Evolutionary conservation across 2,329 filamentous ascomycete genomes (phyloP).

Genomic region (Xylaria sp.): DNA sequence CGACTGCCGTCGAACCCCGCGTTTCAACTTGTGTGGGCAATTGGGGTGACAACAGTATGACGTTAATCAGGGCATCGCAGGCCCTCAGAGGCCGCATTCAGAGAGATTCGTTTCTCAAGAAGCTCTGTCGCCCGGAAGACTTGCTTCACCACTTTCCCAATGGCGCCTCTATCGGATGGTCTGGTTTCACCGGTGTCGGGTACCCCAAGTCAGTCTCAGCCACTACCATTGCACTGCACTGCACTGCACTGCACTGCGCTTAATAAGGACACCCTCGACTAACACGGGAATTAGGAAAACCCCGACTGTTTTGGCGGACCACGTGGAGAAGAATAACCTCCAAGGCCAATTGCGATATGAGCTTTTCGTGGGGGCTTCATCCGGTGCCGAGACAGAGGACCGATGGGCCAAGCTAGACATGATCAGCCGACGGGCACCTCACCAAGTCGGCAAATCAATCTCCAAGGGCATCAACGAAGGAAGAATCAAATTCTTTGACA

Average conservation of each 20-base stretch:
- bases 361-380: slow-evolving; percentile 90
- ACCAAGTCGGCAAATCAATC: slow-evolving; percentile 92
- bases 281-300: slow-evolving; percentile 71
- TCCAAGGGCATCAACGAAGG: slow-evolving; percentile 91
- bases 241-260: background rate
- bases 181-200: slow-evolving; percentile 88
- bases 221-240: background rate
- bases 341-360: slow-evolving; percentile 88
- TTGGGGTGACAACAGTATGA: slow-evolving; percentile 52
- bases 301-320: slow-evolving; percentile 84
- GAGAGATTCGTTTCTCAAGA: slow-evolving; percentile 81
- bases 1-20: slow-evolving; percentile 29
- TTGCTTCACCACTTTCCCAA: slow-evolving; percentile 84
- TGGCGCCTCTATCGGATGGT: slow-evolving; percentile 90
- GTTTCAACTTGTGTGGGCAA: slow-evolving; percentile 7
- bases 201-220: slow-evolving; percentile 78
- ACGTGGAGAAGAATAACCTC: slow-evolving; percentile 87
- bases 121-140: slow-evolving; percentile 82
- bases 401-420: slow-evolving; percentile 90
- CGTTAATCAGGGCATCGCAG: slow-evolving; percentile 71
- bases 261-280: slow-evolving; percentile 1
- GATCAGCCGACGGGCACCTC: slow-evolving; percentile 86
- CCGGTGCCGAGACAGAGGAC: slow-evolving; percentile 90
- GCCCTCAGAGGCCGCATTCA: slow-evolving; percentile 80
- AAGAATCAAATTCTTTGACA: slow-evolving; percentile 91